Percentiles rank a stretch among this genome's conserved stretches.
Evolutionary conservation across 352 stramenopile species (phyloP).

Genomic region (Pythium insidiosum): DNA sequence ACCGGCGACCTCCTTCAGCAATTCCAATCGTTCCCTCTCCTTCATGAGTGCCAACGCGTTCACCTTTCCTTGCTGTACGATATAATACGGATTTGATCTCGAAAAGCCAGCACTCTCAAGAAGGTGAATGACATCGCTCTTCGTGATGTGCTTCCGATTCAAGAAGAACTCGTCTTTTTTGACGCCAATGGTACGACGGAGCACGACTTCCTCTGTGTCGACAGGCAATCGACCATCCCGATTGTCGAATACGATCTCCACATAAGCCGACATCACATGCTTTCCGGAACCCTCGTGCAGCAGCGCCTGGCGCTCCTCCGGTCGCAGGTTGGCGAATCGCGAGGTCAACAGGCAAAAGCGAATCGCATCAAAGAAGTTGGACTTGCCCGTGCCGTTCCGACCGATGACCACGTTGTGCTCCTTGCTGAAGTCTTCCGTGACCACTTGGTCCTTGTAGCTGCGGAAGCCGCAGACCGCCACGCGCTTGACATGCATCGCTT

Average conservation of each 20-base stretch:
- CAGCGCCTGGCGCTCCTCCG: conserved; percentile 90
- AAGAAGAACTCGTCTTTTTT: conserved; percentile 99
- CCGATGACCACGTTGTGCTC: conserved; percentile 98
- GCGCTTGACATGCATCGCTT: conserved; percentile 95
- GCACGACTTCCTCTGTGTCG: conserved; percentile 90
- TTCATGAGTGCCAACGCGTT: conserved; percentile 97
- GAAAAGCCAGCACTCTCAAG: conserved; percentile 99
- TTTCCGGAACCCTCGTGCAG: conserved; percentile 94
- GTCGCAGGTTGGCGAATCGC: conserved; percentile 88
- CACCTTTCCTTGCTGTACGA: conserved; percentile 99
- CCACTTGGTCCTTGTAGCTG: conserved; percentile 89
- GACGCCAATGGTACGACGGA: conserved; percentile 97
- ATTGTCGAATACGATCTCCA: conserved; percentile 99
- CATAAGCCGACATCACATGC: conserved; percentile 96
- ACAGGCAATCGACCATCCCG: conserved; percentile 92
- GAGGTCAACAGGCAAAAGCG: conserved; percentile 96
- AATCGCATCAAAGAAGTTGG: conserved; percentile 99
- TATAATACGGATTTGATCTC: conserved; percentile 99
- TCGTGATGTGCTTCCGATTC: conserved; percentile 97
- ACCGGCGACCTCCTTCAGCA: conserved; percentile 98
- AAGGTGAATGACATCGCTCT: conserved; percentile 97
- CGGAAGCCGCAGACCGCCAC: conserved; percentile 94
- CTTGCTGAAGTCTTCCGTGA: conserved; percentile 89
- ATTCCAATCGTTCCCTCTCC: conserved; percentile 93
- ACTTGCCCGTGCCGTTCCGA: conserved; percentile 95